A percentile compares a stretch with the other conserved stretches of the same genome.
phyloP scores from a whole-genome alignment of 163 green algal species.

The Chlorella variabilis region DNA sequence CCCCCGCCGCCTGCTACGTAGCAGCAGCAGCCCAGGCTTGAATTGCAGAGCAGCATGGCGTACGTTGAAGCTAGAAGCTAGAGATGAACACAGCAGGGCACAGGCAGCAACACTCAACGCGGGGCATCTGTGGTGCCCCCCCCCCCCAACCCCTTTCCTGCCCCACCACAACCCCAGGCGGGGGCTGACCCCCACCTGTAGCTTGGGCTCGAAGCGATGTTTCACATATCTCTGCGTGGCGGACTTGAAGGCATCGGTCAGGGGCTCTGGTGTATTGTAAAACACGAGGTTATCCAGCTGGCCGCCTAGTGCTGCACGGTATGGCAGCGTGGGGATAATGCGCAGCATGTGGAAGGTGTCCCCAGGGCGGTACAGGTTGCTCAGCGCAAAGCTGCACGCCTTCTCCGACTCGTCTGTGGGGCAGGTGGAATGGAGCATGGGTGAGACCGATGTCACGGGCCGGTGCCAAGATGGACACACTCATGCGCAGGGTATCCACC shows the following conservation, averaged over 20 bases:
- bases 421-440: too few species aligned
- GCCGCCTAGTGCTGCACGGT: not conserved
- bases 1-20: not conserved
- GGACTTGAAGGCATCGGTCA: constrained; percentile 12
- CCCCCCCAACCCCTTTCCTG: too few species aligned
- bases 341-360: constrained; percentile 45
- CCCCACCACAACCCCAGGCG: not conserved
- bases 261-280: constrained; percentile 6
- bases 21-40: not conserved
- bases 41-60: too few species aligned
- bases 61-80: too few species aligned
- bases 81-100: too few species aligned
- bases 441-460: too few species aligned
- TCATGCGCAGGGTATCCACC: too few species aligned
- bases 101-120: too few species aligned
- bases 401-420: constrained; percentile 6
- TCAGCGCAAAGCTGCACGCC: constrained; percentile 30
- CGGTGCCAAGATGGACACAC: too few species aligned
- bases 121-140: too few species aligned
- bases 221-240: constrained; percentile 17
- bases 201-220: constrained; percentile 33
- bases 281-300: constrained; percentile 24
- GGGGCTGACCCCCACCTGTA: constrained; percentile 31
- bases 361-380: constrained; percentile 23
- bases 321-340: constrained; percentile 39